Conservation (phyloP, 1,284 basidiomycete genomes). For the Spongispora temasekensis region DNA sequence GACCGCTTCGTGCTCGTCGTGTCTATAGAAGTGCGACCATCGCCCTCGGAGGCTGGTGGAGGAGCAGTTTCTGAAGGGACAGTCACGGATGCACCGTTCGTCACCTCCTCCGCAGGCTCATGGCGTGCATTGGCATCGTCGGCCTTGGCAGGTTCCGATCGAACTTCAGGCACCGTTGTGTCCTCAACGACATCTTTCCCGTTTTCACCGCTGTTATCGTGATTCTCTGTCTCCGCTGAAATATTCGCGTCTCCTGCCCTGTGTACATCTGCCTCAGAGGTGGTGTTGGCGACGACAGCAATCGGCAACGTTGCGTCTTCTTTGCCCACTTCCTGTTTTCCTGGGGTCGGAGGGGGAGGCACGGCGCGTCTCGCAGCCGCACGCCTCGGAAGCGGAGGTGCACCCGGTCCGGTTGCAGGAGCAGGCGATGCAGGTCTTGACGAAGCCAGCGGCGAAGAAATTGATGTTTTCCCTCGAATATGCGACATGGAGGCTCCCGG, state of each 20-base stretch:
- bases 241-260: slow-evolving; percentile 3
- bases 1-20: slow-evolving; percentile 22
- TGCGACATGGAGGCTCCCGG: slow-evolving; percentile 13
- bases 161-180: neutral
- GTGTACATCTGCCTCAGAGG: neutral
- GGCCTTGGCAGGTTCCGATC: neutral
- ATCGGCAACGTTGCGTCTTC: neutral
- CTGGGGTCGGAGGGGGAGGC: slow-evolving; percentile 21
- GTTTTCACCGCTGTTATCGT: neutral
- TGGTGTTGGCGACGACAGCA: neutral
- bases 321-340: slow-evolving; percentile 1
- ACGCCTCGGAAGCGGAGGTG: slow-evolving; percentile 30
- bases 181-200: neutral
- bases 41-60: slow-evolving; percentile 2
- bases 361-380: slow-evolving; percentile 31
- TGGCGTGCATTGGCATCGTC: neutral
- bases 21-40: slow-evolving; percentile 16
- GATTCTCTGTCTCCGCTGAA: slow-evolving; percentile 1
- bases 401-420: slow-evolving; percentile 8
- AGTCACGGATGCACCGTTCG: slow-evolving; percentile 3
- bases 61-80: neutral
- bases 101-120: neutral
- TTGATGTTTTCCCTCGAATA: slow-evolving; percentile 20
- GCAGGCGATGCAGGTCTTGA: slow-evolving; percentile 27
- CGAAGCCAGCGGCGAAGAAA: slow-evolving; percentile 21